Evolutionary conservation across 2,329 filamentous ascomycete species (phyloP).

Genomic region (Epichloe typhina): DNA sequence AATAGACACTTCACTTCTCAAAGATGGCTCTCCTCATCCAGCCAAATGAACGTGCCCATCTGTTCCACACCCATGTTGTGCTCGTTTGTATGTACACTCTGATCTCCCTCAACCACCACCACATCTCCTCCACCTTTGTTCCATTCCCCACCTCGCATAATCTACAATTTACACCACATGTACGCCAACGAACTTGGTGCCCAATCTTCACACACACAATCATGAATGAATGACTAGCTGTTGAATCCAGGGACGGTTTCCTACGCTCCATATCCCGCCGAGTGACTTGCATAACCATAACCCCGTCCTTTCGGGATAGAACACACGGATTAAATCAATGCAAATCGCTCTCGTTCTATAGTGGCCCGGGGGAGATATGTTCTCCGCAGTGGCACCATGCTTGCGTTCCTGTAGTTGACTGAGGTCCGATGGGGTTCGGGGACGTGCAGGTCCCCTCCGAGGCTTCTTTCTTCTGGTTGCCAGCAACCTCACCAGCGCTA

Average conservation of each 20-base stretch:
- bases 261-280: not conserved
- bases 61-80: too few relatives aligned
- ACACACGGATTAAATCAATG: not conserved
- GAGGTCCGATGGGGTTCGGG: not conserved
- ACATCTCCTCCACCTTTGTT: too few relatives aligned
- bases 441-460: not conserved
- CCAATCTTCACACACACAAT: not conserved
- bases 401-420: not conserved
- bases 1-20: too few relatives aligned
- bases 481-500: not conserved
- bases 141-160: too few relatives aligned
- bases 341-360: not conserved
- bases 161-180: too few relatives aligned
- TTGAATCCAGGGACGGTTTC: not conserved
- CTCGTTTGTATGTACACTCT: too few relatives aligned
- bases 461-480: not conserved
- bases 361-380: not conserved
- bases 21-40: too few relatives aligned
- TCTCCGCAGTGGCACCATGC: conserved; percentile 2
- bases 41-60: too few relatives aligned
- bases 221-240: not conserved
- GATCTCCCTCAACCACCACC: too few relatives aligned
- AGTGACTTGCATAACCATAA: not conserved
- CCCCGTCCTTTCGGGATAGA: not conserved
- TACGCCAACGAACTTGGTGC: too few relatives aligned